Evolutionary conservation across 768 basidiomycete species (phyloP).

Genomic region (Basidioascus undulatus): DNA sequence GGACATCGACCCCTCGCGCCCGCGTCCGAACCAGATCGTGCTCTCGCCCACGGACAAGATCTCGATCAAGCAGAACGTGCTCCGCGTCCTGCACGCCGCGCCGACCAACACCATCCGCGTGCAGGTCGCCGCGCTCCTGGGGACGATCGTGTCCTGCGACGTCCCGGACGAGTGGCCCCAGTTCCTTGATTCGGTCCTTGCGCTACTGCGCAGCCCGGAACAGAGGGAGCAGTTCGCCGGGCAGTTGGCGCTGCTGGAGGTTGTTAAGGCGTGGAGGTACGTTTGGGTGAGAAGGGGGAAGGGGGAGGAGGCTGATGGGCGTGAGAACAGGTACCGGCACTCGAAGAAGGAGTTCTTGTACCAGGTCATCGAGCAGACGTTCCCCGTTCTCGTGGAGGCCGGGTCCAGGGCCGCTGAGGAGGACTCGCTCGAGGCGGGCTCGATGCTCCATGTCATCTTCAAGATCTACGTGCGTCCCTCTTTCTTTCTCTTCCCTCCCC

Average conservation of each 20-base stretch:
- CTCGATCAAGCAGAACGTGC: constrained; percentile 40
- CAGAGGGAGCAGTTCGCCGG: constrained; percentile 58
- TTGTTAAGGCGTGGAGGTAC: constrained; percentile 50
- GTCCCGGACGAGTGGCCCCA: constrained; percentile 54
- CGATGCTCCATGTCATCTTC: constrained; percentile 61
- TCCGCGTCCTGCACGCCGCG: constrained; percentile 43
- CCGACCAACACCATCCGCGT: constrained; percentile 39
- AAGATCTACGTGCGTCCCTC: too few species aligned
- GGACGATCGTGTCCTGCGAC: constrained; percentile 47
- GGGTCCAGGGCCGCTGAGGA: too few species aligned
- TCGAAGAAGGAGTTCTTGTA: constrained; percentile 35
- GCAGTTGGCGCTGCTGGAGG: constrained; percentile 50
- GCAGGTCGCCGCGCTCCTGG: constrained; percentile 50
- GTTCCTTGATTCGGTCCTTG: constrained; percentile 41
- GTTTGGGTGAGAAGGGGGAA: too few species aligned
- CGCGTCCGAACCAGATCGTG: constrained; percentile 31
- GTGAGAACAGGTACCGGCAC: constrained; percentile 54
- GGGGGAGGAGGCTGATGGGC: too few species aligned
- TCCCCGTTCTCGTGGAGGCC: constrained; percentile 53
- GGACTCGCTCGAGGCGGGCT: constrained; percentile 52
- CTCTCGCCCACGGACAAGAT: constrained; percentile 30
- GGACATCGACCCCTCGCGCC: constrained; percentile 12
- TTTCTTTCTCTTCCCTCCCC: too few species aligned
- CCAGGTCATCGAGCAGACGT: constrained; percentile 33
- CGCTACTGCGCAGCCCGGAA: constrained; percentile 31